phyloP scores from a whole-genome alignment of 1,139 yeast species.

The Yamadazyma trypodendri region DNA sequence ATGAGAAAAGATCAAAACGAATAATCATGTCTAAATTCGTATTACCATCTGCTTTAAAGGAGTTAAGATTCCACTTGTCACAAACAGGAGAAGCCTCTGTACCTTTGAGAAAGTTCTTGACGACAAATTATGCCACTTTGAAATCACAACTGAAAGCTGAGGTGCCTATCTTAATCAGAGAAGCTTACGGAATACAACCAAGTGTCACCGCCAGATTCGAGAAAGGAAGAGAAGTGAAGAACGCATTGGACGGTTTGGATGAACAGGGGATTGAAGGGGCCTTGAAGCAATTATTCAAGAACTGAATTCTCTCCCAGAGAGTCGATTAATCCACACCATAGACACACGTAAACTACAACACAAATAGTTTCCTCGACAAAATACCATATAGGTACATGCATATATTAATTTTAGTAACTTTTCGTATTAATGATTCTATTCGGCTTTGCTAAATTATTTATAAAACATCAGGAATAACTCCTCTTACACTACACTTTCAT shows the following conservation, averaged over 20 bases:
- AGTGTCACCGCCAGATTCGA: slow-evolving; percentile 69
- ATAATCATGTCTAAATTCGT: slow-evolving; percentile 53
- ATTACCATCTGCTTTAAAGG: slow-evolving; percentile 66
- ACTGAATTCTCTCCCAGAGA: too few species aligned
- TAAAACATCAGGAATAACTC: too few species aligned
- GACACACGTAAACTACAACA: too few species aligned
- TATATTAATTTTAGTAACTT: not conserved
- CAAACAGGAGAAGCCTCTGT: slow-evolving; percentile 72
- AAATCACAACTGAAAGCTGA: slow-evolving; percentile 45
- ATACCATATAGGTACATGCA: not conserved
- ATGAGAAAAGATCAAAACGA: not conserved
- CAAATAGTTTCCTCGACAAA: too few species aligned
- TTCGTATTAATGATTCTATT: too few species aligned
- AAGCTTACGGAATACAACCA: slow-evolving; percentile 71
- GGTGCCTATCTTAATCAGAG: slow-evolving; percentile 74
- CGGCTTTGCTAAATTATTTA: too few species aligned
- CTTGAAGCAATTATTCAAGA: slow-evolving; percentile 38
- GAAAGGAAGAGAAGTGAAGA: slow-evolving; percentile 44
- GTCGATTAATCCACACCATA: too few species aligned
- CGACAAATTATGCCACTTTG: slow-evolving; percentile 58
- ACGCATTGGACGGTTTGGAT: slow-evolving; percentile 45
- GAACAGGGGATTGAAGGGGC: slow-evolving; percentile 39
- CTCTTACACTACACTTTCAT: too few species aligned
- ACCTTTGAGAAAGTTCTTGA: slow-evolving; percentile 62
- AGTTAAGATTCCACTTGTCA: slow-evolving; percentile 75